A percentile compares a stretch with the other conserved stretches of the same genome.
phyloP scores from a whole-genome alignment of 345 rosid species.

The Salix suchowensis region DNA sequence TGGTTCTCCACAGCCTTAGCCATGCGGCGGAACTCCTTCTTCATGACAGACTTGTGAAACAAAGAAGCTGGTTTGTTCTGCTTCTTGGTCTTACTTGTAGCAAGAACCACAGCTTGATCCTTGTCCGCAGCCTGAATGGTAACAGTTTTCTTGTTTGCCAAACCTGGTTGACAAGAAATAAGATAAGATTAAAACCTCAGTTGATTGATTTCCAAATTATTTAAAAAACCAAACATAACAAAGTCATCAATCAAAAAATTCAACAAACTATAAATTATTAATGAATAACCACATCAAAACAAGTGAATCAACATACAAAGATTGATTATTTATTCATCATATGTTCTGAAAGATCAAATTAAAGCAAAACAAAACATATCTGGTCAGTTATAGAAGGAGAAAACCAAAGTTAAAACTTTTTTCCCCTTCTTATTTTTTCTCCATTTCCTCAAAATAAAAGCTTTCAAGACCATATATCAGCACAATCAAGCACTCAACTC shows the following conservation, averaged over 20 bases:
- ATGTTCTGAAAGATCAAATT: not conserved
- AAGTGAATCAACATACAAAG: too few species aligned
- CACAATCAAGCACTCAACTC: not conserved
- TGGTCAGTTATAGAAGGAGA: not conserved
- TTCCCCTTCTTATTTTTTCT: not conserved
- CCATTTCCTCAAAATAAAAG: not conserved
- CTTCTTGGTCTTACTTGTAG: conserved; percentile 74
- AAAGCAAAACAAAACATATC: not conserved
- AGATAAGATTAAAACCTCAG: not conserved
- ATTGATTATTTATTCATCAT: not conserved
- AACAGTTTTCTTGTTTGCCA: conserved; percentile 84
- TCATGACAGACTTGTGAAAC: conserved; percentile 55
- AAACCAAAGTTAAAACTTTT: not conserved
- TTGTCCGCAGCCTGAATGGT: conserved; percentile 58
- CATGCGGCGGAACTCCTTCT: conserved; percentile 69
- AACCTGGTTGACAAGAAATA: conserved; percentile 28
- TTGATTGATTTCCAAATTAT: not conserved
- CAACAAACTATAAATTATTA: not conserved
- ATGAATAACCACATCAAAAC: too few species aligned
- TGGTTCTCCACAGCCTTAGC: conserved; percentile 62
- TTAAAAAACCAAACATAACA: not conserved
- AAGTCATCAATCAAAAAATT: not conserved
- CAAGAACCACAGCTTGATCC: conserved; percentile 61
- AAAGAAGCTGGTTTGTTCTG: conserved; percentile 47
- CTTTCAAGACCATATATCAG: not conserved